A percentile compares a stretch with the other conserved stretches of the same genome.
These are phyloP conservation scores for Boletus fagicola DNA, from an alignment of 768 basidiomycete genomes.

Conservation along the genomic window DNA sequence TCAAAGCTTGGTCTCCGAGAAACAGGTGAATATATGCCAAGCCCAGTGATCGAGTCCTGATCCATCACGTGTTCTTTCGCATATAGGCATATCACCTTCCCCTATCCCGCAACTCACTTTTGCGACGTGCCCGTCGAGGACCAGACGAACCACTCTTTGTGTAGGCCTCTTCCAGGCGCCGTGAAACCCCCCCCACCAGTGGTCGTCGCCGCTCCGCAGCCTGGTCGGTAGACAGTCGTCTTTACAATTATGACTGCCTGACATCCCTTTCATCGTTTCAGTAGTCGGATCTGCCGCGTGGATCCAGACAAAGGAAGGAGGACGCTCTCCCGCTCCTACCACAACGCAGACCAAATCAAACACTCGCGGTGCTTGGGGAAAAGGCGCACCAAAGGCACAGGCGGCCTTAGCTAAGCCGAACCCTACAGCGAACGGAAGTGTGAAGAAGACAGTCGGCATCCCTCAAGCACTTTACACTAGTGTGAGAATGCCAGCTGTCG, in stretches of 20 bases:
- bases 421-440: conserved; percentile 24
- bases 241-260: not conserved
- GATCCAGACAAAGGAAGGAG: conserved; percentile 19
- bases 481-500: conserved; percentile 25
- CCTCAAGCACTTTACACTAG: conserved; percentile 5
- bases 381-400: conserved; percentile 16
- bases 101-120: conserved; percentile 40
- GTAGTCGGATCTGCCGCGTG: conserved; percentile 32
- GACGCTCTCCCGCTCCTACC: not conserved
- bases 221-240: conserved; percentile 28
- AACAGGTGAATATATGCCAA: conserved; percentile 23
- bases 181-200: conserved; percentile 28
- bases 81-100: conserved; percentile 33
- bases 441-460: conserved; percentile 10
- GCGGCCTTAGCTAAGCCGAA: conserved; percentile 3
- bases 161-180: conserved; percentile 42
- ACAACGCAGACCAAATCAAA: conserved; percentile 1
- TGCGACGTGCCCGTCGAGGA: conserved; percentile 42
- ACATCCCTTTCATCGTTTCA: conserved; percentile 5
- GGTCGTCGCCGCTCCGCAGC: conserved; percentile 24
- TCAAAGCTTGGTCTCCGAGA: conserved; percentile 27
- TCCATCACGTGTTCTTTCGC: not conserved
- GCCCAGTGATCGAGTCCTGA: not conserved
- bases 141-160: conserved; percentile 37
- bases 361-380: conserved; percentile 17